Base-by-base conservation (phyloP, 257 asterid genomes). In the Phtheirospermum japonicum region DNA sequence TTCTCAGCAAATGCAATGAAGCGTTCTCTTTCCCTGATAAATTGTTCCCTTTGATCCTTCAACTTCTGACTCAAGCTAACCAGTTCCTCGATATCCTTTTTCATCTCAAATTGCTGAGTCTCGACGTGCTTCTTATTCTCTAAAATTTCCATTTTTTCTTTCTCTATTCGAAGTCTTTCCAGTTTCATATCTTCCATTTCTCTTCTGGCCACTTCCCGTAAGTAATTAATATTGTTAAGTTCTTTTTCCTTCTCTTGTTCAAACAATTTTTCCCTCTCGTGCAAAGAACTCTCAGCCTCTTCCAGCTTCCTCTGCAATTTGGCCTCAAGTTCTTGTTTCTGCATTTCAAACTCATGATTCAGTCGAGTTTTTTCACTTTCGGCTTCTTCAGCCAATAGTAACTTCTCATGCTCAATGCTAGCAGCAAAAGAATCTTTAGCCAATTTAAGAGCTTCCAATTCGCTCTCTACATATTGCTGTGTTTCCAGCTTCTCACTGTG, bases 101-200 rank as follows among this genome's bases (percentile, higher is more conserved):
- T 83, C 84, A 93, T 83, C 77, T 81, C 99, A 71, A 14, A n/a
- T 51, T 89, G 97, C 42, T 85, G 96, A 51, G 66, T 72, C 73
- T 86, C 99, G 31, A 85, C 77, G 69, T 78, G 93, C 74, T 80
- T 71, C 86, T 89, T 89, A 71, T 85, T 87, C 63, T 79, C 71
- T 33, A 68, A 81, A 60, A 82, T 73, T 64, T 89, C 97, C 64
- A 69, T 69, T 65, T 79, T 82, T 68, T 89, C 99, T 73, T 82
- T 93, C 73, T 83, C 92, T 12, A 82, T 53, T 57, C 68, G 57
- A 61, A 55, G 65, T 58, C 86, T 80, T 77, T 83, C 90, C 68
- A 79, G 59, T 76, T 80, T 84, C 94, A 87, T 75, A 77, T 93
- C 97, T 65, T 87, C 92, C 94, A 80, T 87, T 75, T 89, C 96